phyloP scores from a whole-genome alignment of 352 stramenopile genomes.

The Globisporangium lucens region DNA sequence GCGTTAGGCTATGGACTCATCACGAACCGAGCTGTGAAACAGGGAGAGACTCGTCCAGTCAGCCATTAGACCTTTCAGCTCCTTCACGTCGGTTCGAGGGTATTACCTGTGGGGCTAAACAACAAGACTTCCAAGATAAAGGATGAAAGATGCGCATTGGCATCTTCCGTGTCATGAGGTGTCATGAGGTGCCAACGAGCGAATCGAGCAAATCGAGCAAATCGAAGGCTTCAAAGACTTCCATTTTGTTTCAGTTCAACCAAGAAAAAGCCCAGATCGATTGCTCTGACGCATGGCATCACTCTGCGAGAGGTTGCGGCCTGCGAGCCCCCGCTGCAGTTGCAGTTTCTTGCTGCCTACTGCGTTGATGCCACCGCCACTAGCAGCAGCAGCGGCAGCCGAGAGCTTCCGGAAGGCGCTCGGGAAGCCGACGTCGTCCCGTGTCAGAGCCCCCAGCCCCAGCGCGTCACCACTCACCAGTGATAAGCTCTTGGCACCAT shows the following conservation, averaged over 20 bases:
- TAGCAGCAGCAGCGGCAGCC: neutral
- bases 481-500: neutral
- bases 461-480: neutral
- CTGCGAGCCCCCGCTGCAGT: constrained; percentile 30
- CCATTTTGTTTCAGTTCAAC: neutral
- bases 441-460: neutral
- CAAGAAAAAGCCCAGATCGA: constrained; percentile 3
- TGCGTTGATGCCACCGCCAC: constrained; percentile 10
- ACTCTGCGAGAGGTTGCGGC: constrained; percentile 28
- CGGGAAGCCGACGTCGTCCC: neutral
- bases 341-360: constrained; percentile 24
- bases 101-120: too few relatives aligned
- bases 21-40: too few relatives aligned
- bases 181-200: too few relatives aligned
- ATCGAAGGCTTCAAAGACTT: too few relatives aligned
- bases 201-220: too few relatives aligned
- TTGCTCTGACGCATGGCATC: neutral
- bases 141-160: too few relatives aligned
- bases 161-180: too few relatives aligned
- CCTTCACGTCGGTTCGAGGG: too few relatives aligned
- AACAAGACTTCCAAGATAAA: too few relatives aligned
- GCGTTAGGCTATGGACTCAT: too few relatives aligned
- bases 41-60: too few relatives aligned
- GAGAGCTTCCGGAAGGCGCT: constrained; percentile 5
- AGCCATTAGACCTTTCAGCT: too few relatives aligned